Conservation (phyloP, 768 basidiomycete genomes). For the Mycena albidolilacea region DNA sequence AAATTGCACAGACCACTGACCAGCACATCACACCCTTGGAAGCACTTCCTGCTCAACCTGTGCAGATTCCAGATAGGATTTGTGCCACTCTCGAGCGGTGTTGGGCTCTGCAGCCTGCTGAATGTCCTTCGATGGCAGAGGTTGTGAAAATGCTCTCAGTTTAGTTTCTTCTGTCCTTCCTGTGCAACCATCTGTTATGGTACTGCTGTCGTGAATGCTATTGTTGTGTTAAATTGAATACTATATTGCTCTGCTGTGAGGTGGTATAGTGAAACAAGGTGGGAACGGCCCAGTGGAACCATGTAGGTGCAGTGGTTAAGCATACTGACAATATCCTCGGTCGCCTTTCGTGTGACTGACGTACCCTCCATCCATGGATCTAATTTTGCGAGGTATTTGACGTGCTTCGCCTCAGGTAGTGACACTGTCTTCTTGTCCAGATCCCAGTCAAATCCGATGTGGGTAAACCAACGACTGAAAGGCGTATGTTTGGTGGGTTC, state of each 20-base stretch:
- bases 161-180: conserved; percentile 6
- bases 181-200: conserved; percentile 7
- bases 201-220: conserved; percentile 6
- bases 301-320: too few relatives aligned
- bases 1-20: conserved; percentile 5
- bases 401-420: too few relatives aligned
- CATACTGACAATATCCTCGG: too few relatives aligned
- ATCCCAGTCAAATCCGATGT: too few relatives aligned
- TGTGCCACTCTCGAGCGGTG: conserved; percentile 8
- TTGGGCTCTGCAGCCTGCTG: conserved; percentile 14
- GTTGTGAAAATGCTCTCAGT: conserved; percentile 14
- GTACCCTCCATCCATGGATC: too few relatives aligned
- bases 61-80: conserved; percentile 7
- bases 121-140: conserved; percentile 13
- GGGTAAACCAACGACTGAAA: too few relatives aligned
- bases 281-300: too few relatives aligned
- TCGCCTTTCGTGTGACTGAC: too few relatives aligned
- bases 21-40: conserved; percentile 14
- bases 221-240: background rate
- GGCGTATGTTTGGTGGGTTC: too few relatives aligned
- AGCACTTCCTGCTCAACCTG: conserved; percentile 18
- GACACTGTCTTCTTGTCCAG: too few relatives aligned
- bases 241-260: conserved; percentile 2
- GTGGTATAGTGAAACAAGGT: too few relatives aligned
- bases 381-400: too few relatives aligned